Conservation (phyloP, 2,329 filamentous ascomycete genomes). For the Verticillium nonalfalfae region DNA sequence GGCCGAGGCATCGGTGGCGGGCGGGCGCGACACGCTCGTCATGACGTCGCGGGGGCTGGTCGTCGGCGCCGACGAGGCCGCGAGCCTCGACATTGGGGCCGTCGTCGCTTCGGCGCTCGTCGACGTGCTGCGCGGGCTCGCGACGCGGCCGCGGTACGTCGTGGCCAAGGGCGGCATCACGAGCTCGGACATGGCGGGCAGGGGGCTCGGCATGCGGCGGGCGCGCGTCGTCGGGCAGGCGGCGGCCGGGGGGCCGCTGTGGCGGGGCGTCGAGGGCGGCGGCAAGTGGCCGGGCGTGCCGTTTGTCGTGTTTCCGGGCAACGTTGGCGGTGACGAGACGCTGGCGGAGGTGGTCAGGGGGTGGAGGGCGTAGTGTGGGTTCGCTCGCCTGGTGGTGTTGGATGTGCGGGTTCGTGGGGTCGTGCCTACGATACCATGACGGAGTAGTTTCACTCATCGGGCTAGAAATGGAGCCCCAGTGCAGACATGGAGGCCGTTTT, state of each 20-base stretch:
- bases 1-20: constrained; percentile 29
- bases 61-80: constrained; percentile 35
- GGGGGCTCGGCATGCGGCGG: constrained; percentile 44
- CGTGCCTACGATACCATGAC: too few relatives aligned
- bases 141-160: constrained; percentile 44
- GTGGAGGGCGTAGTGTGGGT: constrained; percentile 16
- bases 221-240: constrained; percentile 50
- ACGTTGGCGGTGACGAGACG: constrained; percentile 42
- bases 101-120: constrained; percentile 45
- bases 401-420: too few relatives aligned
- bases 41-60: constrained; percentile 52
- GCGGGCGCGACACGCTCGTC: constrained; percentile 45
- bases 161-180: constrained; percentile 56
- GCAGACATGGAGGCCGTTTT: too few relatives aligned
- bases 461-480: too few relatives aligned
- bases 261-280: constrained; percentile 47
- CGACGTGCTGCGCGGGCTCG: constrained; percentile 34
- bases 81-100: constrained; percentile 46
- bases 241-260: constrained; percentile 49
- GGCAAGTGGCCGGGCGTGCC: constrained; percentile 42
- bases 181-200: constrained; percentile 49
- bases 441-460: too few relatives aligned
- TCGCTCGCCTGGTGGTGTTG: too few relatives aligned
- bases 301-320: constrained; percentile 52
- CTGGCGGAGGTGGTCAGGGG: constrained; percentile 35